These are phyloP conservation scores for Metarhizium album DNA, from an alignment of 2,329 filamentous ascomycete species.

Conservation along the genomic window DNA sequence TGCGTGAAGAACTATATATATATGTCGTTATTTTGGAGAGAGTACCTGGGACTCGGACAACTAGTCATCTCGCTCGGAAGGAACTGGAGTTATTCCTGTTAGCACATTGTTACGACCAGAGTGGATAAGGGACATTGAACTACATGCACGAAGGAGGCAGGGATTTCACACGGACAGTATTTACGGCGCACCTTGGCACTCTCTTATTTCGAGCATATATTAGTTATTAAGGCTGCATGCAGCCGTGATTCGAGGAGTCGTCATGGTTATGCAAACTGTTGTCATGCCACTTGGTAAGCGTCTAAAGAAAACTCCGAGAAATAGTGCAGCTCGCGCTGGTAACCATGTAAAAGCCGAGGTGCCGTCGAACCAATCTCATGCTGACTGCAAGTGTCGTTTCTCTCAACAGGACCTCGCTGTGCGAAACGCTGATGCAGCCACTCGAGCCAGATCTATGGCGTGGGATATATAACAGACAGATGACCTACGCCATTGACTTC, in stretches of 20 bases:
- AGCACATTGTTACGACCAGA: not conserved
- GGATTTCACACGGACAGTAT: not conserved
- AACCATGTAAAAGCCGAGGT: constrained; percentile 7
- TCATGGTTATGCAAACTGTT: not conserved
- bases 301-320: constrained; percentile 6
- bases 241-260: not conserved
- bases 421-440: constrained; percentile 15
- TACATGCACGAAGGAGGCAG: not conserved
- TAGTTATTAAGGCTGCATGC: not conserved
- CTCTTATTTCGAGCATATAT: not conserved
- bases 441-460: constrained; percentile 14
- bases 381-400: not conserved
- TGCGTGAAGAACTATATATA: constrained; percentile 2
- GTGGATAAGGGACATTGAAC: not conserved
- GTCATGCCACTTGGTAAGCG: constrained; percentile 6
- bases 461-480: constrained; percentile 10
- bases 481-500: constrained; percentile 9
- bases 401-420: not conserved
- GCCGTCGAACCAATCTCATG: constrained; percentile 5
- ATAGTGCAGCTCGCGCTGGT: constrained; percentile 6
- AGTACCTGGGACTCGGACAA: not conserved
- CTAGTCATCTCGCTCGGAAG: not conserved
- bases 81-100: not conserved
- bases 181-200: not conserved
- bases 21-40: not conserved